Evolutionary conservation across 2,329 filamentous ascomycete species (phyloP).

Genomic region (Penicillium sumatraense): DNA sequence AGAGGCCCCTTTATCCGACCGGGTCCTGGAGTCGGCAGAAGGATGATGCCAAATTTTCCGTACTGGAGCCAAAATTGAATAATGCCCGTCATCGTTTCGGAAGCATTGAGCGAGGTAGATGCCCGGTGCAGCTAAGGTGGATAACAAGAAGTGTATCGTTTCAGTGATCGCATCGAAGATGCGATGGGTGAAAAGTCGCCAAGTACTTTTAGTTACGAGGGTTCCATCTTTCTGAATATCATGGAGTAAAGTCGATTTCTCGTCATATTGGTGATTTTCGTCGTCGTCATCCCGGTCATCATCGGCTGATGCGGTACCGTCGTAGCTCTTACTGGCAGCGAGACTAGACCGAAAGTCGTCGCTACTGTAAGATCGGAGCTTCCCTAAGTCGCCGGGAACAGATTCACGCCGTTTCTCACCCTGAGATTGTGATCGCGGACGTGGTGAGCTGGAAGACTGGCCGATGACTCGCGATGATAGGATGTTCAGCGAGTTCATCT

Average conservation of each 20-base stretch:
- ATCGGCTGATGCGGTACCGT: conserved; percentile 29
- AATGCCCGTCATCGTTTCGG: conserved; percentile 77
- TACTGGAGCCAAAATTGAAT: conserved; percentile 76
- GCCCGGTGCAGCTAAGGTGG: conserved; percentile 77
- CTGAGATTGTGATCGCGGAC: conserved; percentile 60
- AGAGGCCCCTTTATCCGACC: conserved; percentile 27
- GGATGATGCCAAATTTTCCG: conserved; percentile 60
- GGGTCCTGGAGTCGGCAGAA: conserved; percentile 23
- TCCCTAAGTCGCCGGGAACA: conserved; percentile 38
- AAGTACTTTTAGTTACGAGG: conserved; percentile 42
- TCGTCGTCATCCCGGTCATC: conserved; percentile 45
- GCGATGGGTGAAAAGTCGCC: conserved; percentile 65
- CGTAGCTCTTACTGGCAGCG: conserved; percentile 32
- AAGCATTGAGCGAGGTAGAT: conserved; percentile 83
- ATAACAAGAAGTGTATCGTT: conserved; percentile 77
- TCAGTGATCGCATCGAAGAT: conserved; percentile 74
- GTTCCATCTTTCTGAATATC: conserved; percentile 41
- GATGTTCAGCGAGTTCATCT: conserved; percentile 97
- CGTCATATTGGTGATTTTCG: conserved; percentile 52
- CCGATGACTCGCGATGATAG: conserved; percentile 81
- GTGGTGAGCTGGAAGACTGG: conserved; percentile 57
- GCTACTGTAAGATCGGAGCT: conserved; percentile 50
- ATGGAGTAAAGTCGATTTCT: conserved; percentile 71
- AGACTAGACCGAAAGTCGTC: conserved; percentile 42
- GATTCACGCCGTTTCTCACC: conserved; percentile 47